Evolutionary conservation across 2,329 filamentous ascomycete species (phyloP), one percentile per base, ranked within the genome.

Genomic region (Fusarium fracticaudum): DNA sequence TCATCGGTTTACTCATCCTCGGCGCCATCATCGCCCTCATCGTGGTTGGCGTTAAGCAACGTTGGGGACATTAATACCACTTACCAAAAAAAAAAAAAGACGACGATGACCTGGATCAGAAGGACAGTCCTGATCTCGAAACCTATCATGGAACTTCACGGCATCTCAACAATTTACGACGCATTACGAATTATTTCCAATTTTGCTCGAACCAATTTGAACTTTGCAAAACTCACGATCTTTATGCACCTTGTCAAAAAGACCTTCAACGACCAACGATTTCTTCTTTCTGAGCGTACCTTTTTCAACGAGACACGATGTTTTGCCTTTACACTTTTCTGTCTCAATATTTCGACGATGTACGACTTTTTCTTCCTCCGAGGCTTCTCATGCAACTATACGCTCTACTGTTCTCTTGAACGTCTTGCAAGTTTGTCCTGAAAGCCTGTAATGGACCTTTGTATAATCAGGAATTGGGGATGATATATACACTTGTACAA

Each of bases 1-100:
- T 90, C 51, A 79, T 90, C 31, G 89, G 89, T 8, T 78, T 90
- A 9, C 79, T 90, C 53, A 84, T 91, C 38, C 81, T 90, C 26
- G 87, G 85, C 40, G 85, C 87, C 35, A 81, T 89, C 35, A 79
- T 86, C 38, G 86, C 87, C 17, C 84, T 91, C 54, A 84, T 85
- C 24, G 83, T 90, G 29, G 80, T 90, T 22, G 88, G 88, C 51
- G 81, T 87, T n/a, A 83, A 82, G 59, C 83, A 89, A 70, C 83
- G 83, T 65, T 90, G 87, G 87, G 83, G 77, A 44, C 63, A 66
- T 55, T 78, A 47, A 77, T 64, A 57, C 47, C 60, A 55, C 68
- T 48, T 60, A 57, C 40, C 45, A 64, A 74, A 55, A 35, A 35
- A 15, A 15, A 26, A 26, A 35, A 73, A 69, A 72, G 41, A 70